Conservation (phyloP, 345 rosid genomes). For the Combretum micranthum region DNA sequence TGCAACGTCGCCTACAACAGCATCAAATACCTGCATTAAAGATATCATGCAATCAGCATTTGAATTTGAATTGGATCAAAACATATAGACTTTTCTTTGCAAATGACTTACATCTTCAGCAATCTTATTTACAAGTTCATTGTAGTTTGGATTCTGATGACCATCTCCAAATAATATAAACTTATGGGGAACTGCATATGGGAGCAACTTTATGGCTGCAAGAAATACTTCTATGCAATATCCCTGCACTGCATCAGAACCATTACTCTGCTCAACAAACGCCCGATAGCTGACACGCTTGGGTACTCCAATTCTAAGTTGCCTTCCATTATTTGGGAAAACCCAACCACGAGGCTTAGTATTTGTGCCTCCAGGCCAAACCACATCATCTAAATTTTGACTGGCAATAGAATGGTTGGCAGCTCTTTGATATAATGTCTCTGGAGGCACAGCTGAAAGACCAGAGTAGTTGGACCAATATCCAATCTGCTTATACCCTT, state of each 20-base stretch:
- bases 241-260: conserved; percentile 51
- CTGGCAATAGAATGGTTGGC: conserved; percentile 66
- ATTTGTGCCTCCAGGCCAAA: conserved; percentile 79
- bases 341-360: conserved; percentile 87
- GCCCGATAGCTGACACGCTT: conserved; percentile 53
- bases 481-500: conserved; percentile 49
- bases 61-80: background rate
- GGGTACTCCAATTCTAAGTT: conserved; percentile 72
- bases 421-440: conserved; percentile 49
- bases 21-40: conserved; percentile 66
- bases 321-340: conserved; percentile 71
- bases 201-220: conserved; percentile 62
- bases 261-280: conserved; percentile 41
- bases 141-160: conserved; percentile 58
- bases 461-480: conserved; percentile 94
- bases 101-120: conserved; percentile 55
- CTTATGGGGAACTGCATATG: conserved; percentile 72
- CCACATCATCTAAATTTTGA: conserved; percentile 52
- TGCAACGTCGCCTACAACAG: conserved; percentile 73
- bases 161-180: conserved; percentile 81
- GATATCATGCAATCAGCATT: conserved; percentile 6
- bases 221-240: conserved; percentile 68
- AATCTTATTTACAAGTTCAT: conserved; percentile 54
- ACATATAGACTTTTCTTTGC: background rate
- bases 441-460: conserved; percentile 68